Evolutionary conservation across 2,329 filamentous ascomycete species (phyloP).

Genomic region (Calcarisporium arbuscula): DNA sequence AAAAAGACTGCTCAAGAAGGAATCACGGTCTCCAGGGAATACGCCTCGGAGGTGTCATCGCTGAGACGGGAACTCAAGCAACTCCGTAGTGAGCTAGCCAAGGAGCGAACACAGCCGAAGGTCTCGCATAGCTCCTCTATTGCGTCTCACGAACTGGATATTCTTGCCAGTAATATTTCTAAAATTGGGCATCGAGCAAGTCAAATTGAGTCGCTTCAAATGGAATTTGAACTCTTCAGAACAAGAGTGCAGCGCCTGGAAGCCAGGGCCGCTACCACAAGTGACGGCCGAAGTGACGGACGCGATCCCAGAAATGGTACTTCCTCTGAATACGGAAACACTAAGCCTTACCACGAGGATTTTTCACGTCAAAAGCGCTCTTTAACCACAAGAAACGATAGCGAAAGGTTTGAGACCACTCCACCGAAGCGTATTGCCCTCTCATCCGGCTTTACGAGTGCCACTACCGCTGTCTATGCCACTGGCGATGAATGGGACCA

Average conservation of each 20-base stretch:
- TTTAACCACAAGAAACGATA: slow-evolving; percentile 10
- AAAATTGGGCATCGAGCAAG: slow-evolving; percentile 31
- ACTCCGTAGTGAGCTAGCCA: slow-evolving; percentile 20
- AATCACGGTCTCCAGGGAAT: slow-evolving; percentile 16
- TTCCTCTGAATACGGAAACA: neutral
- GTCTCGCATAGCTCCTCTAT: slow-evolving; percentile 14
- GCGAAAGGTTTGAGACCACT: slow-evolving; percentile 8
- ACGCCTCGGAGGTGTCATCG: slow-evolving; percentile 23
- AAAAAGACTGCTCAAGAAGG: slow-evolving; percentile 18
- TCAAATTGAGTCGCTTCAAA: slow-evolving; percentile 33
- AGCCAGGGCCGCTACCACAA: slow-evolving; percentile 6
- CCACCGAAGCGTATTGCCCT: slow-evolving; percentile 18
- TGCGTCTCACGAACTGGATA: slow-evolving; percentile 29
- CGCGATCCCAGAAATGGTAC: neutral
- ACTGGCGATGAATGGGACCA: slow-evolving; percentile 9
- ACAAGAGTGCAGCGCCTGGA: slow-evolving; percentile 29
- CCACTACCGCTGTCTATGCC: slow-evolving; percentile 5
- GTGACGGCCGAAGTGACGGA: slow-evolving; percentile 3
- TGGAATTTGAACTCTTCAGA: slow-evolving; percentile 35
- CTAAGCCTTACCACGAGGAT: slow-evolving; percentile 6
- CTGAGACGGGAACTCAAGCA: slow-evolving; percentile 27
- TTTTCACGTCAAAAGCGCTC: slow-evolving; percentile 14
- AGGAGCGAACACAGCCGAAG: slow-evolving; percentile 14
- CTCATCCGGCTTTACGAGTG: slow-evolving; percentile 15
- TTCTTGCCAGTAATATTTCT: slow-evolving; percentile 30